These are phyloP conservation scores for Phytophthora crassamura DNA, from an alignment of 352 stramenopile genomes.

Conservation along the genomic window DNA sequence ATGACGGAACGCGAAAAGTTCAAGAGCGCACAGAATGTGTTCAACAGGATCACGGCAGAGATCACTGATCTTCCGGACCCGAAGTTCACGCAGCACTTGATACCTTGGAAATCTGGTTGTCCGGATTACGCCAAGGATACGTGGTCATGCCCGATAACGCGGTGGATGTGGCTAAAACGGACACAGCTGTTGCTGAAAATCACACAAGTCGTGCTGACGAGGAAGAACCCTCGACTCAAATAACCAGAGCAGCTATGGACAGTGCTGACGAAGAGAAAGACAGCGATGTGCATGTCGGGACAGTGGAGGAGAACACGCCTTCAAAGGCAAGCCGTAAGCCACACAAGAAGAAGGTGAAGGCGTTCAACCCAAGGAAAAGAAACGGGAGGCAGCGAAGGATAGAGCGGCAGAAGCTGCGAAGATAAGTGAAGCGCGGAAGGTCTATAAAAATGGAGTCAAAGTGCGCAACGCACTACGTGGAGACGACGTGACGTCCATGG, in stretches of 20 bases:
- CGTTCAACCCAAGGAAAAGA: neutral
- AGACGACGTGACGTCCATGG: neutral
- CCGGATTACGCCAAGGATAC: neutral
- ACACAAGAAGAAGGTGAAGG: too few species aligned
- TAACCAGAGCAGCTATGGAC: too few species aligned
- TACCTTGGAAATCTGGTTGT: neutral
- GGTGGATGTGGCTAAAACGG: too few species aligned
- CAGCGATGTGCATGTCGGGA: too few species aligned
- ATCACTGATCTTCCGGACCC: neutral
- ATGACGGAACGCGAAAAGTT: slow-evolving; percentile 9
- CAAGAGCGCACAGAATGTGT: slow-evolving; percentile 9
- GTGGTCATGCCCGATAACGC: neutral
- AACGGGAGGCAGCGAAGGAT: neutral
- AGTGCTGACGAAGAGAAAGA: too few species aligned
- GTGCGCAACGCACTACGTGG: neutral
- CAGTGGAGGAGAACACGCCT: too few species aligned
- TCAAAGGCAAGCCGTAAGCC: too few species aligned
- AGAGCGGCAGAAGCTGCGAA: neutral
- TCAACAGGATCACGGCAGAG: neutral
- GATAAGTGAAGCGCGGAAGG: neutral
- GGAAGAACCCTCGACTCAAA: too few species aligned
- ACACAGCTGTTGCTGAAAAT: too few species aligned
- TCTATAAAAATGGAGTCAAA: neutral
- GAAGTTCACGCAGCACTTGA: neutral
- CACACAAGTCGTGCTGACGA: too few species aligned